Percentiles rank a stretch among this genome's conserved stretches.
Evolutionary conservation across 805 yeast species (phyloP).

Genomic region (Suhomyces prunicola): DNA sequence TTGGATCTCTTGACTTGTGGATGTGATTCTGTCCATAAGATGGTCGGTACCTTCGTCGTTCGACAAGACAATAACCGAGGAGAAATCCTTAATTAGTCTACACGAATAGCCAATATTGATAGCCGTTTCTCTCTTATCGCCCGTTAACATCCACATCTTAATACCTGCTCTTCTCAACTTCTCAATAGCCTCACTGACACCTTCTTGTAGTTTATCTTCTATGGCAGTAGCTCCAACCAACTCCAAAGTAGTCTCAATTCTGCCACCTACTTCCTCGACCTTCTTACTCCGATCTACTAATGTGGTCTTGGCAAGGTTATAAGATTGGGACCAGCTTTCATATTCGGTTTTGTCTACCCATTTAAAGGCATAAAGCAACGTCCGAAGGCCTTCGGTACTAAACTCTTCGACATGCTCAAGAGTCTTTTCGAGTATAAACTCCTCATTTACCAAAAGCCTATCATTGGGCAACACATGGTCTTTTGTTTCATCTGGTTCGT

Average conservation of each 20-base stretch:
- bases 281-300: conserved; percentile 60
- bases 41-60: conserved; percentile 47
- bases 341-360: conserved; percentile 64
- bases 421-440: conserved; percentile 75
- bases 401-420: conserved; percentile 90
- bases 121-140: conserved; percentile 97
- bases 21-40: conserved; percentile 64
- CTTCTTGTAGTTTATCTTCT: conserved; percentile 93
- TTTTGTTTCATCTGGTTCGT: conserved; percentile 6
- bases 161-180: conserved; percentile 90
- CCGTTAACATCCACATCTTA: conserved; percentile 97
- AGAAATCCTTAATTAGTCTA: conserved; percentile 85
- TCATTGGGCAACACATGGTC: conserved; percentile 40
- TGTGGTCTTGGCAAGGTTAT: conserved; percentile 74
- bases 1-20: conserved; percentile 70
- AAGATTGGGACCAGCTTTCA: conserved; percentile 62
- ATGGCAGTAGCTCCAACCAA: conserved; percentile 93
- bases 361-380: conserved; percentile 76
- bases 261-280: conserved; percentile 70
- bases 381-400: conserved; percentile 91
- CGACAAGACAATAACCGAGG: conserved; percentile 76
- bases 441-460: conserved; percentile 62
- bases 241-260: conserved; percentile 64
- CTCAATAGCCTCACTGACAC: conserved; percentile 95
- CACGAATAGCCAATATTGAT: conserved; percentile 96